Percentiles rank a stretch among this genome's conserved stretches.
Evolutionary conservation across 1,284 basidiomycete species (phyloP).

Genomic region (Ustilago vetiveriae): DNA sequence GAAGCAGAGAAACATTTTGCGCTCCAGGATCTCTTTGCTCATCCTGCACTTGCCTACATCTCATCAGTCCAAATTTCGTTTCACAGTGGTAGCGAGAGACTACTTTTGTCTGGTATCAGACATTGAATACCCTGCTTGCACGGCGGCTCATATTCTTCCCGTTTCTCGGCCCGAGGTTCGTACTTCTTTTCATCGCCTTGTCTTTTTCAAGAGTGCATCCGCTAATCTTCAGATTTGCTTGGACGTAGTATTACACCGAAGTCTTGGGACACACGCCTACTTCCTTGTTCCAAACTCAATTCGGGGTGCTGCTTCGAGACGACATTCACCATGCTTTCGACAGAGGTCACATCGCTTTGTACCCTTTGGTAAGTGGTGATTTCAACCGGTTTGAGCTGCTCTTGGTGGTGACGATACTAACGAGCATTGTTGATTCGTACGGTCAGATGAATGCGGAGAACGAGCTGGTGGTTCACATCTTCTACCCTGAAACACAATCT

Average conservation of each 20-base stretch:
- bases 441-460: neutral
- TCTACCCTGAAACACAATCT: neutral
- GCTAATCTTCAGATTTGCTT: neutral
- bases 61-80: neutral
- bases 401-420: neutral
- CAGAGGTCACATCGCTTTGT: neutral
- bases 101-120: neutral
- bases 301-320: neutral
- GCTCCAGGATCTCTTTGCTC: neutral
- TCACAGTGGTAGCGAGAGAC: neutral
- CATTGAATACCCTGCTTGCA: neutral
- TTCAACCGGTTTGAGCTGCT: neutral
- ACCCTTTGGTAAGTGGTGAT: neutral
- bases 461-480: neutral
- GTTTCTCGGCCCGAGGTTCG: slow-evolving; percentile 1
- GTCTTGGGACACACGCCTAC: neutral
- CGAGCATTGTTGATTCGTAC: neutral
- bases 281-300: neutral
- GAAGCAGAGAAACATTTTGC: neutral
- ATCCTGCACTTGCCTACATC: neutral
- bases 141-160: neutral
- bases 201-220: neutral
- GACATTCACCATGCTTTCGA: neutral
- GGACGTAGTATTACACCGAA: neutral
- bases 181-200: neutral